These are phyloP conservation scores for Alternaria brassicae DNA, from an alignment of 2,329 filamentous ascomycete species.

Conservation along the genomic window DNA sequence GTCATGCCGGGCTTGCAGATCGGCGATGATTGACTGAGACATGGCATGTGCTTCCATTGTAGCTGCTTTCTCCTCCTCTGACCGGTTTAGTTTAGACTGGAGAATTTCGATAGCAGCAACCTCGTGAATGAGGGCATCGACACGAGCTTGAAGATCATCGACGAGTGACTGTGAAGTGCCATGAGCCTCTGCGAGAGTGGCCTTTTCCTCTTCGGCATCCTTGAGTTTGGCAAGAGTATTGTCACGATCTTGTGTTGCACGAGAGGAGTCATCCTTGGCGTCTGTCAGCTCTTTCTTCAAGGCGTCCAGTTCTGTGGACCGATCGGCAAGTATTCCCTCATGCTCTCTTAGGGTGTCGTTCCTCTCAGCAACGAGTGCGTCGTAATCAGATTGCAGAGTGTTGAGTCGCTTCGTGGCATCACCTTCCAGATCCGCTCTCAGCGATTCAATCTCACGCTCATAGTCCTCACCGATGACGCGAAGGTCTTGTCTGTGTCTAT, in stretches of 20 bases:
- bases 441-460: conserved; percentile 45
- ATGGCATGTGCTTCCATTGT: conserved; percentile 31
- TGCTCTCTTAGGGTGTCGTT: conserved; percentile 32
- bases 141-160: conserved; percentile 31
- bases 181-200: conserved; percentile 30
- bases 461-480: conserved; percentile 43
- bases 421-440: conserved; percentile 46
- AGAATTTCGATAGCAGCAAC: conserved; percentile 16
- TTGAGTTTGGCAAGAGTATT: conserved; percentile 35
- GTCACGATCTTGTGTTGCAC: conserved; percentile 31
- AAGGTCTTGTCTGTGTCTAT: conserved; percentile 40
- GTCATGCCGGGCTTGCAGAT: conserved; percentile 42
- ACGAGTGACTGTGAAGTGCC: conserved; percentile 30
- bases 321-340: conserved; percentile 30
- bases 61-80: conserved; percentile 30
- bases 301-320: conserved; percentile 27
- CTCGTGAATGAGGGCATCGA: conserved; percentile 30
- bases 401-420: conserved; percentile 46
- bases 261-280: conserved; percentile 32
- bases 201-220: conserved; percentile 35
- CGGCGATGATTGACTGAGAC: conserved; percentile 36
- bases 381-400: conserved; percentile 42
- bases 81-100: conserved; percentile 20
- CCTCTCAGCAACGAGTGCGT: conserved; percentile 41
- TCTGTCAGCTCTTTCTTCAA: conserved; percentile 28